phyloP scores from a whole-genome alignment of 2,329 filamentous ascomycete species.

The Clonostachys byssicola region DNA sequence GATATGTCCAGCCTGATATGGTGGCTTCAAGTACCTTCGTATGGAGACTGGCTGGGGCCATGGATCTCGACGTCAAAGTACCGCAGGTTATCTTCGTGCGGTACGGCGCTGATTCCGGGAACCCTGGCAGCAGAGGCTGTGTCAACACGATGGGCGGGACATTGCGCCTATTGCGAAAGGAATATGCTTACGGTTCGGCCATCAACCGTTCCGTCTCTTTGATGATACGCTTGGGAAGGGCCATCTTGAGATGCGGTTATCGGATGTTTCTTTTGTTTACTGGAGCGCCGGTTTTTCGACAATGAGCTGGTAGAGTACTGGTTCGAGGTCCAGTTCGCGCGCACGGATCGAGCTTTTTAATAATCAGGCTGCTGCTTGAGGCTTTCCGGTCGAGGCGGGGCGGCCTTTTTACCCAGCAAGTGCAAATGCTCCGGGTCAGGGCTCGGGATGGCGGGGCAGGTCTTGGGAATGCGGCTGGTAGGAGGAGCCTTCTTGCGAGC shows the following conservation, averaged over 20 bases:
- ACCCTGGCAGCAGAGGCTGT: conserved; percentile 53
- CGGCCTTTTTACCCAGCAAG: too few relatives aligned
- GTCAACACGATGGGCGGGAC: not conserved
- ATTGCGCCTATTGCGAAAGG: not conserved
- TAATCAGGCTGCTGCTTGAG: too few relatives aligned
- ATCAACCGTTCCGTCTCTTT: conserved; percentile 98
- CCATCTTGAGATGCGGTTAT: conserved; percentile 36
- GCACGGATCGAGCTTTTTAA: too few relatives aligned
- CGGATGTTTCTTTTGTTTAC: too few relatives aligned
- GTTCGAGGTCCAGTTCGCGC: too few relatives aligned
- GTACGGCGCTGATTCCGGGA: conserved; percentile 90
- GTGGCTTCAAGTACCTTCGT: conserved; percentile 65
- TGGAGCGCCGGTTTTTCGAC: too few relatives aligned
- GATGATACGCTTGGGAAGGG: conserved; percentile 92
- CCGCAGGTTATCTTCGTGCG: conserved; percentile 93
- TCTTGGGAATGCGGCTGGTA: too few relatives aligned
- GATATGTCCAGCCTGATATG: not conserved
- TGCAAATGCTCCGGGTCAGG: too few relatives aligned
- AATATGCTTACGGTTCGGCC: conserved; percentile 77
- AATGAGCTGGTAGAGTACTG: too few relatives aligned
- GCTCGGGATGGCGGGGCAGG: too few relatives aligned
- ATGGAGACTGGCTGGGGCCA: conserved; percentile 86
- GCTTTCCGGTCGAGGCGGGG: too few relatives aligned
- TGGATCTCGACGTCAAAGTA: conserved; percentile 99
- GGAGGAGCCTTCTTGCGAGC: too few relatives aligned